phyloP scores from a whole-genome alignment of 164 flowering plant species.

The Protea cynaroides region DNA sequence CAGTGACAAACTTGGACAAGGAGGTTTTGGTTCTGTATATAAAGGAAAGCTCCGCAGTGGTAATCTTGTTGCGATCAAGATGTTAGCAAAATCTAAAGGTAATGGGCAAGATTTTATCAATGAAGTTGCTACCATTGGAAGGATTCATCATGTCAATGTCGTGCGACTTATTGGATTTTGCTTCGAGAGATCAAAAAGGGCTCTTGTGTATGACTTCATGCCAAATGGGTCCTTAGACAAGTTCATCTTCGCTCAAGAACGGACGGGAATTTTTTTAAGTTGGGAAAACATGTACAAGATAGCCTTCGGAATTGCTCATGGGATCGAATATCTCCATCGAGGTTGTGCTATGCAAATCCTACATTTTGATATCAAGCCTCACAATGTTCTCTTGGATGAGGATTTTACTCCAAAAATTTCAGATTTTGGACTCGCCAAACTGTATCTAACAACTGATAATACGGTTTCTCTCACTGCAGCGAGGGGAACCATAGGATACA shows the following conservation, averaged over 20 bases:
- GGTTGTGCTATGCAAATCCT: not conserved
- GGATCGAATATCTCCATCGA: not conserved
- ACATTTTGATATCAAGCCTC: not conserved
- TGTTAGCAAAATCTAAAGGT: no score
- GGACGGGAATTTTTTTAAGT: no score
- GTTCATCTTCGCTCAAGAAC: no score
- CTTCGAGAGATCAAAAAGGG: not conserved
- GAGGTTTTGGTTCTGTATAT: conserved; percentile 10
- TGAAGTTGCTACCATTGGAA: no score
- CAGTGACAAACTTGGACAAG: not conserved
- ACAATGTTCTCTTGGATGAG: not conserved
- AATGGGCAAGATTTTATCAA: no score
- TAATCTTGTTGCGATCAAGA: no score
- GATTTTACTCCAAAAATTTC: not conserved
- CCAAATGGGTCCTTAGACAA: not conserved
- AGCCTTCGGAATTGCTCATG: not conserved
- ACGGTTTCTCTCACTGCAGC: not conserved
- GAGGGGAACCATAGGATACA: not conserved
- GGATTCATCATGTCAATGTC: conserved; percentile 7
- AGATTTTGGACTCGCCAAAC: not conserved
- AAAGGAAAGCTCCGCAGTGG: no score
- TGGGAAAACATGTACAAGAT: not conserved
- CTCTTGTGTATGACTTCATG: not conserved
- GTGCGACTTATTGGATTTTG: not conserved
- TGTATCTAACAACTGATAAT: not conserved